These are phyloP conservation scores for Santalum album DNA, from an alignment of 164 flowering plant species.

Conservation along the genomic window DNA sequence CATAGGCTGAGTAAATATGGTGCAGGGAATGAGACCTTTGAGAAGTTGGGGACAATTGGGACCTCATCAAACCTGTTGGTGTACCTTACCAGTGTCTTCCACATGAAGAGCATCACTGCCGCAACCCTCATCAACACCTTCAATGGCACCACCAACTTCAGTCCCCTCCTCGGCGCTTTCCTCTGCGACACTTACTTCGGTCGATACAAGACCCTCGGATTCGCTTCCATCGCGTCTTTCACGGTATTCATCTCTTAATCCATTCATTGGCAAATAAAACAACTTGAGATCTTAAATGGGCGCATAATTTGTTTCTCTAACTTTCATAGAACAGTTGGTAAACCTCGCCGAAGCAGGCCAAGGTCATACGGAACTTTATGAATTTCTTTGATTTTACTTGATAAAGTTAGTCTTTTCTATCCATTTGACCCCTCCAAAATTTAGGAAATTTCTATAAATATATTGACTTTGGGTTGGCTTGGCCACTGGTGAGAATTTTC, in stretches of 20 bases:
- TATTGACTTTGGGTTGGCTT: too few species aligned
- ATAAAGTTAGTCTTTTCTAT: too few species aligned
- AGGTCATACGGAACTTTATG: too few species aligned
- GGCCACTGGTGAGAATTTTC: too few species aligned
- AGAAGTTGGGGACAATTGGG: slow-evolving; percentile 4
- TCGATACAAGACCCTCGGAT: background rate
- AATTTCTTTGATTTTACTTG: too few species aligned
- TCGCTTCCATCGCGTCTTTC: background rate
- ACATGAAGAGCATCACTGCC: slow-evolving; percentile 3
- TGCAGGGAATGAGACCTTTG: slow-evolving; percentile 4
- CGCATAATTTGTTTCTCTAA: too few species aligned
- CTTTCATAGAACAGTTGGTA: too few species aligned
- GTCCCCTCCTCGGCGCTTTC: slow-evolving; percentile 4
- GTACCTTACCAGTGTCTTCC: slow-evolving; percentile 2
- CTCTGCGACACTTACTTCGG: slow-evolving; percentile 4
- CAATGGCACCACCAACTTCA: slow-evolving; percentile 5
- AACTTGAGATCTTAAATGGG: too few species aligned
- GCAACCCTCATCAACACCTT: background rate
- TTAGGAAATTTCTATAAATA: too few species aligned
- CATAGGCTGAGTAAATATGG: background rate
- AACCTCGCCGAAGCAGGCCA: too few species aligned
- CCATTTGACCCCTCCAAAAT: too few species aligned
- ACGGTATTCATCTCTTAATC: background rate
- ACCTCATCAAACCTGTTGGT: slow-evolving; percentile 5
- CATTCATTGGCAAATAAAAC: too few species aligned